A percentile compares a stretch with the other conserved stretches of the same genome.
phyloP scores from a whole-genome alignment of 257 asterid genomes.

The Salvia rosmarinus region DNA sequence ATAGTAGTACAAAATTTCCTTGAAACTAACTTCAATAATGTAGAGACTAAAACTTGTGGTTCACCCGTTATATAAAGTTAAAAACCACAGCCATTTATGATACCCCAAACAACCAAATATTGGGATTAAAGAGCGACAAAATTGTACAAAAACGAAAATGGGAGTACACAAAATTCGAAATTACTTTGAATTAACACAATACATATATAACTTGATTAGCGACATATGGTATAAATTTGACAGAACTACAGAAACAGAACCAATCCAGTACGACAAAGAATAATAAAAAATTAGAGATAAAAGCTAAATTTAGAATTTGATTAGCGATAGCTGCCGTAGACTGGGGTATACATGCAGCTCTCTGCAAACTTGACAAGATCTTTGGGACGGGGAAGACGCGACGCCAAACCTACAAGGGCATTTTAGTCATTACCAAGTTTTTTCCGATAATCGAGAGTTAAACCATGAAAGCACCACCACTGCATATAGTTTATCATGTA shows the following conservation, averaged over 20 bases:
- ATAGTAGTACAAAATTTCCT: too few species aligned
- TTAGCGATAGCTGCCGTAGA: slow-evolving; percentile 72
- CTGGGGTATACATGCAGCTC: slow-evolving; percentile 94
- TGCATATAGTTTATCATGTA: not conserved
- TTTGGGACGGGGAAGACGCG: slow-evolving; percentile 85
- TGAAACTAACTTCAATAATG: too few species aligned
- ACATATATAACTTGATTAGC: too few species aligned
- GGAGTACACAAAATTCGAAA: not conserved
- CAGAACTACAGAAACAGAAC: not conserved
- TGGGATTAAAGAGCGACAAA: too few species aligned
- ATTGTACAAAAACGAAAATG: too few species aligned
- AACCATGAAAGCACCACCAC: too few species aligned
- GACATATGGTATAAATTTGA: not conserved
- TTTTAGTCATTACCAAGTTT: slow-evolving; percentile 16
- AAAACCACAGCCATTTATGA: too few species aligned
- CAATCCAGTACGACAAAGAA: not conserved
- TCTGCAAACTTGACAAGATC: slow-evolving; percentile 81
- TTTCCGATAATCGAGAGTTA: too few species aligned
- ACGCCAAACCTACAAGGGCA: slow-evolving; percentile 69
- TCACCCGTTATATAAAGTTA: too few species aligned
- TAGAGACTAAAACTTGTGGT: too few species aligned
- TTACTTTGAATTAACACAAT: not conserved
- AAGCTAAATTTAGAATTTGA: not conserved
- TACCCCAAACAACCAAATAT: too few species aligned
- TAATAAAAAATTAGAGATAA: not conserved